Evolutionary conservation across 2,329 filamentous ascomycete species (phyloP).

Genomic region (Orbilia brochopaga): DNA sequence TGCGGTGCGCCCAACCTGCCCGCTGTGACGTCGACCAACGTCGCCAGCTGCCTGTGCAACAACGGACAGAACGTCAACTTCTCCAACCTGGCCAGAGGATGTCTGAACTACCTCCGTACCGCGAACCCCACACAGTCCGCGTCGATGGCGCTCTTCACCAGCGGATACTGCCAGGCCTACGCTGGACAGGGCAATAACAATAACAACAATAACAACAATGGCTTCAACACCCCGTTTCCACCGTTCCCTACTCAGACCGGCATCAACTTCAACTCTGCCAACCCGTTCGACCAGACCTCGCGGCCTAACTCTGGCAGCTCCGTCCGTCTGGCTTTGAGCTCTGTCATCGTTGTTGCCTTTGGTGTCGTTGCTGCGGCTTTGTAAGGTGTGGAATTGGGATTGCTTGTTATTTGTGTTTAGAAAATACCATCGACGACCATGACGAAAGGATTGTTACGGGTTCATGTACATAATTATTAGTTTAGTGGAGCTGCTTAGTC

Average conservation of each 20-base stretch:
- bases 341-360: conserved; percentile 1
- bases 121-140: conserved; percentile 21
- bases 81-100: conserved; percentile 7
- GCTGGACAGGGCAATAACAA: background rate
- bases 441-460: too few species aligned
- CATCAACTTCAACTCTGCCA: conserved; percentile 2
- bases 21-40: conserved; percentile 13
- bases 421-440: too few species aligned
- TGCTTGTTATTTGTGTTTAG: too few species aligned
- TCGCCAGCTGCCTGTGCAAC: conserved; percentile 15
- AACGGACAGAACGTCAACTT: conserved; percentile 5
- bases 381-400: conserved; percentile 4
- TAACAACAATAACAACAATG: background rate
- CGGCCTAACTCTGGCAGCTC: conserved; percentile 10
- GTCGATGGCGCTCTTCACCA: conserved; percentile 16
- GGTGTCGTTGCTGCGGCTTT: conserved; percentile 5
- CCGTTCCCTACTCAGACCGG: background rate
- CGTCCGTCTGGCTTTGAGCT: background rate
- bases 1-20: conserved; percentile 20
- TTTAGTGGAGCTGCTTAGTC: too few species aligned
- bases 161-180: conserved; percentile 10
- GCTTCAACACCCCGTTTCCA: background rate
- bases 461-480: too few species aligned
- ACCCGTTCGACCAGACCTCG: conserved; percentile 2
- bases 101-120: conserved; percentile 13